Percentiles rank a stretch among this genome's conserved stretches.
phyloP scores from a whole-genome alignment of 2,329 filamentous ascomycete genomes.

The Phaeosphaeria sp. region DNA sequence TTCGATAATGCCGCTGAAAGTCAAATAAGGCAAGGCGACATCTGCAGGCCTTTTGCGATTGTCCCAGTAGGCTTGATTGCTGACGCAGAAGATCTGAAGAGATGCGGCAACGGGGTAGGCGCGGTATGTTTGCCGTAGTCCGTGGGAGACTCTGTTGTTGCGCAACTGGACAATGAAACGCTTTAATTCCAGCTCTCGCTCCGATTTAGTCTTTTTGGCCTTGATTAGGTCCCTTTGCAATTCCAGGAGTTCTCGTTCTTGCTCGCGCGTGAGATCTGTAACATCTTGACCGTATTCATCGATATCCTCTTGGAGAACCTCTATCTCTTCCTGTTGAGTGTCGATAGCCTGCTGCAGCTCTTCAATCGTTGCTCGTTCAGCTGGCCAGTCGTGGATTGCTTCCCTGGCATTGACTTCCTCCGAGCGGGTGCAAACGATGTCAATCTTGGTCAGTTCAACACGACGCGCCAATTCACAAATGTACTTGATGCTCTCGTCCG shows the following conservation, averaged over 20 bases:
- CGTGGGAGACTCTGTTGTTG: constrained; percentile 43
- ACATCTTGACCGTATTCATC: constrained; percentile 7
- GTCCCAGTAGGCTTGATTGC: constrained; percentile 54
- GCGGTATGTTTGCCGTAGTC: constrained; percentile 40
- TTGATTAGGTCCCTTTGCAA: constrained; percentile 7
- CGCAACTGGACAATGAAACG: constrained; percentile 43
- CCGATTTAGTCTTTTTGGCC: constrained; percentile 11
- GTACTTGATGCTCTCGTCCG: constrained; percentile 49
- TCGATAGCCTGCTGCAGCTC: constrained; percentile 10
- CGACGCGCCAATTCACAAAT: constrained; percentile 52
- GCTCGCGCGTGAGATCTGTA: not conserved
- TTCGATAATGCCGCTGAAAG: constrained; percentile 52
- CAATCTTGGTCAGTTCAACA: constrained; percentile 45
- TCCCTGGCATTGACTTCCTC: constrained; percentile 21
- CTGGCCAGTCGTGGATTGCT: constrained; percentile 19
- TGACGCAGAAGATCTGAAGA: constrained; percentile 54
- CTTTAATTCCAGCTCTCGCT: constrained; percentile 33
- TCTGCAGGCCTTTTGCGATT: constrained; percentile 34
- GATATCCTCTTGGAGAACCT: constrained; percentile 15
- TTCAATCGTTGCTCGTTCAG: constrained; percentile 16
- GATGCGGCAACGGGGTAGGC: constrained; percentile 21
- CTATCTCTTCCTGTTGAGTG: constrained; percentile 6
- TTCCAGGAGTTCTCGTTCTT: constrained; percentile 12
- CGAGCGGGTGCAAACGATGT: constrained; percentile 29
- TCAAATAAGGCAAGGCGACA: constrained; percentile 41